These are phyloP conservation scores for Trypanosoma platydactyli DNA, from an alignment of 208 protist species.

Conservation along the genomic window DNA sequence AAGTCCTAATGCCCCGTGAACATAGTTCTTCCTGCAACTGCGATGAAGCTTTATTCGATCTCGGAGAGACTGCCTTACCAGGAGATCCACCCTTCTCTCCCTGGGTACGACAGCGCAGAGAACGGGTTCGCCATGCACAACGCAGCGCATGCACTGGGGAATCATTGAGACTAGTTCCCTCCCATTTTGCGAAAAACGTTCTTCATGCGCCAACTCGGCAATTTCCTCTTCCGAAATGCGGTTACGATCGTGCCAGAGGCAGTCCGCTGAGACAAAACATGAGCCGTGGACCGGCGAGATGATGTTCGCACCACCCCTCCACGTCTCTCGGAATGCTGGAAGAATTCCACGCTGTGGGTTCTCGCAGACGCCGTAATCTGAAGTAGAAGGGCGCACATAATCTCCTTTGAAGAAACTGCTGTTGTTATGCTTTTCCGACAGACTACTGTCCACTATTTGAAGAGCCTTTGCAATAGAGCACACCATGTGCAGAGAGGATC, in stretches of 20 bases:
- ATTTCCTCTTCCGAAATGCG: slow-evolving; percentile 17
- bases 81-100: slow-evolving; percentile 5
- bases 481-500: neutral
- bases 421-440: slow-evolving; percentile 1
- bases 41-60: slow-evolving; percentile 23
- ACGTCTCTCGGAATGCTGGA: slow-evolving; percentile 38
- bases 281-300: slow-evolving; percentile 14
- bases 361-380: neutral
- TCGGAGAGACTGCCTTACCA: neutral
- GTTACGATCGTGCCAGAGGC: slow-evolving; percentile 18
- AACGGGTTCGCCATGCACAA: neutral
- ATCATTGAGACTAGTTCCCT: neutral
- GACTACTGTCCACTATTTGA: slow-evolving; percentile 14
- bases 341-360: slow-evolving; percentile 25
- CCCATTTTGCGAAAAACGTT: no score
- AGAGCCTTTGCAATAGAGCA: slow-evolving; percentile 23
- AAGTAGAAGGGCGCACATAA: neutral
- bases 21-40: slow-evolving; percentile 23
- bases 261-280: slow-evolving; percentile 23
- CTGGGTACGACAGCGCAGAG: neutral
- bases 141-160: neutral
- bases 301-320: slow-evolving; percentile 27
- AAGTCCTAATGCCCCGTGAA: slow-evolving; percentile 46
- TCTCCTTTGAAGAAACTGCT: neutral
- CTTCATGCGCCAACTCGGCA: neutral